A percentile compares a stretch with the other conserved stretches of the same genome.
Conservation (phyloP, 2,329 filamentous ascomycete species). For the Phyllosticta citriasiana region DNA sequence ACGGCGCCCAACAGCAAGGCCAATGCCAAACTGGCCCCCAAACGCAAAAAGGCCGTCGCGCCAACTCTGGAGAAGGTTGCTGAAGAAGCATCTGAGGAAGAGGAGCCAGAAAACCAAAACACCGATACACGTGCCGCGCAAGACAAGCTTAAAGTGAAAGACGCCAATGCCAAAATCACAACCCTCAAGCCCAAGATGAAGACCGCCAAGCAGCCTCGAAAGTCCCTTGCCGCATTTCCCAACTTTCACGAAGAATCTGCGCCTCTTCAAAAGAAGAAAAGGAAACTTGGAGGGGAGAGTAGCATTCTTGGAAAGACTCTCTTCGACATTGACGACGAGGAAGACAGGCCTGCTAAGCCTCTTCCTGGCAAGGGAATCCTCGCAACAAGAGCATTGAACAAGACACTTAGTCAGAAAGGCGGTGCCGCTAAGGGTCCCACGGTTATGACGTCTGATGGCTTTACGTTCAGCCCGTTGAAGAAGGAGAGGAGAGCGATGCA, state of each 20-base stretch:
- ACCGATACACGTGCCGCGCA: slow-evolving; percentile 16
- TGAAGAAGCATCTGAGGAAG: slow-evolving; percentile 31
- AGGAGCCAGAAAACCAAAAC: slow-evolving; percentile 32
- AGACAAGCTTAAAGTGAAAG: slow-evolving; percentile 19
- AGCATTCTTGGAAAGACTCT: slow-evolving; percentile 40
- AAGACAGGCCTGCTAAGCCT: slow-evolving; percentile 20
- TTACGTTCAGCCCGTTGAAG: slow-evolving; percentile 30
- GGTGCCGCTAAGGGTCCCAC: slow-evolving; percentile 26
- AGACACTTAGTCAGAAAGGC: slow-evolving; percentile 21
- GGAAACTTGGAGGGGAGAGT: slow-evolving; percentile 53
- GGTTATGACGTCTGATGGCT: slow-evolving; percentile 28
- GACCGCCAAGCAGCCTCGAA: slow-evolving; percentile 27
- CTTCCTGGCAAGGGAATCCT: slow-evolving; percentile 27
- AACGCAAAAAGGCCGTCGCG: slow-evolving; percentile 27
- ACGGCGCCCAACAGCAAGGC: slow-evolving; percentile 35
- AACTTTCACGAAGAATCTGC: slow-evolving; percentile 31
- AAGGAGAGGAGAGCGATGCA: slow-evolving; percentile 24
- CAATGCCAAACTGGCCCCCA: slow-evolving; percentile 31
- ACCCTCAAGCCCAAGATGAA: slow-evolving; percentile 26
- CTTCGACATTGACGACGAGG: slow-evolving; percentile 52
- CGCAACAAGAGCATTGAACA: slow-evolving; percentile 27
- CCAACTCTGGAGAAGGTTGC: slow-evolving; percentile 34
- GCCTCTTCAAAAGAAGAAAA: slow-evolving; percentile 53
- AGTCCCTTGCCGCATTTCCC: slow-evolving; percentile 38
- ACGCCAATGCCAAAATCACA: slow-evolving; percentile 21